Percentiles rank a stretch among this genome's conserved stretches.
Evolutionary conservation across 2,329 filamentous ascomycete genomes (phyloP).

Genomic region (Epichloe festucae): DNA sequence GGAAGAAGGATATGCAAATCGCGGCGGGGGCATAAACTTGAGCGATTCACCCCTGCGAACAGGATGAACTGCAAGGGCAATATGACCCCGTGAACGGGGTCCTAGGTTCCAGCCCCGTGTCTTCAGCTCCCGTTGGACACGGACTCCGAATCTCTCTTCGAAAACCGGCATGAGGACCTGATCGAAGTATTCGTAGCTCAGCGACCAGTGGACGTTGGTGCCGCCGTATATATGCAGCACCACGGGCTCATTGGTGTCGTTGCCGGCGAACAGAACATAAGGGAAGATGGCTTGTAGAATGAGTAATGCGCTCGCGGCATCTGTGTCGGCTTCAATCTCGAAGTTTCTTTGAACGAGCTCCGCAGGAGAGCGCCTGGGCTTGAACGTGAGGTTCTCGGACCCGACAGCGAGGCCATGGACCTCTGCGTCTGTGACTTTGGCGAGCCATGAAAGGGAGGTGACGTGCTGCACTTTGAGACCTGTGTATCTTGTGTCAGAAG

Average conservation of each 20-base stretch:
- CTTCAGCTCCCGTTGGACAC: slow-evolving; percentile 30
- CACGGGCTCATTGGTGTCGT: slow-evolving; percentile 28
- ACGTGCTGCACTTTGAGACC: slow-evolving; percentile 50
- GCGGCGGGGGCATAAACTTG: slow-evolving; percentile 17
- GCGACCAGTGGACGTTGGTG: slow-evolving; percentile 44
- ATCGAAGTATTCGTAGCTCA: slow-evolving; percentile 49
- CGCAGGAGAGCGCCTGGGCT: slow-evolving; percentile 26
- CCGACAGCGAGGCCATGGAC: slow-evolving; percentile 38
- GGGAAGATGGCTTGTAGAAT: slow-evolving; percentile 49
- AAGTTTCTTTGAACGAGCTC: slow-evolving; percentile 29
- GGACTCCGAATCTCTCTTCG: slow-evolving; percentile 35
- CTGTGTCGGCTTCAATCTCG: slow-evolving; percentile 34
- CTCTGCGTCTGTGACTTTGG: slow-evolving; percentile 35
- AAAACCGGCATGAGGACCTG: slow-evolving; percentile 46
- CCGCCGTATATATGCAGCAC: slow-evolving; percentile 41
- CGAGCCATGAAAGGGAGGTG: slow-evolving; percentile 40
- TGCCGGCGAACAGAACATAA: slow-evolving; percentile 42
- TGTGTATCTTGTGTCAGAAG: slow-evolving; percentile 12
- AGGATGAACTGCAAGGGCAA: slow-evolving; percentile 29
- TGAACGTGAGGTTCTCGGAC: slow-evolving; percentile 35
- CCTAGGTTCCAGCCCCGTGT: slow-evolving; percentile 39
- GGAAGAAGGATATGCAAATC: slow-evolving; percentile 12
- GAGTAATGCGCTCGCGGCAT: slow-evolving; percentile 41
- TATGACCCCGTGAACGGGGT: slow-evolving; percentile 25
- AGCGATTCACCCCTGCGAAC: slow-evolving; percentile 23